Conservation (phyloP, 2,329 filamentous ascomycete species). For the Pseudogymnoascus sp. region DNA sequence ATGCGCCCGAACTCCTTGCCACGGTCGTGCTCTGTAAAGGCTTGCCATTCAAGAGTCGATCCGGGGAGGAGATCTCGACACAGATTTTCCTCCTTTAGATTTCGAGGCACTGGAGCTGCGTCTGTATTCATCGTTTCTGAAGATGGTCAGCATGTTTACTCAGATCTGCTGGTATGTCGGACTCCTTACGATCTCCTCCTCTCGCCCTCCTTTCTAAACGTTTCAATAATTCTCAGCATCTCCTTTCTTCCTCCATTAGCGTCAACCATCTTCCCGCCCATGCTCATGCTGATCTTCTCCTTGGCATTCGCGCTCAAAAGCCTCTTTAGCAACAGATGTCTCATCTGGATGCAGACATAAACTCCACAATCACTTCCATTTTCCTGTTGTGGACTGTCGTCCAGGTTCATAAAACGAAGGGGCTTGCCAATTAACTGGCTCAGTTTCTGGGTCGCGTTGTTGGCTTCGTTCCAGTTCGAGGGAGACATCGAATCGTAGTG, state of each 20-base stretch:
- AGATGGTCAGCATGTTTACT: neutral
- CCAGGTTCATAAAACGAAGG: constrained; percentile 70
- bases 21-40: neutral
- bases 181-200: constrained; percentile 67
- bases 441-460: constrained; percentile 61
- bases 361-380: constrained; percentile 93
- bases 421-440: constrained; percentile 57
- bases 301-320: constrained; percentile 71
- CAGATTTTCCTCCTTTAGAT: neutral
- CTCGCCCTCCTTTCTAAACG: constrained; percentile 78
- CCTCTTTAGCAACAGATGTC: constrained; percentile 79
- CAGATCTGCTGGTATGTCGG: neutral
- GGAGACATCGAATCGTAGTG: constrained; percentile 87
- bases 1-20: neutral
- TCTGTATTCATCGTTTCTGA: constrained; percentile 1
- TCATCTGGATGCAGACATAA: constrained; percentile 92
- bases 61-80: neutral
- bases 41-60: neutral
- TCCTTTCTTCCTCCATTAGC: constrained; percentile 75
- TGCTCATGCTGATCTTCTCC: constrained; percentile 90
- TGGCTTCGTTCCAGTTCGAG: constrained; percentile 68
- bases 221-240: constrained; percentile 85
- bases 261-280: constrained; percentile 78
- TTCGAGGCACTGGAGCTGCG: neutral
- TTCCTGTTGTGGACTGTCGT: constrained; percentile 83